These are phyloP conservation scores for Astrothelium subdiscretum DNA, from an alignment of 495 filamentous ascomycete genomes.

Conservation along the genomic window DNA sequence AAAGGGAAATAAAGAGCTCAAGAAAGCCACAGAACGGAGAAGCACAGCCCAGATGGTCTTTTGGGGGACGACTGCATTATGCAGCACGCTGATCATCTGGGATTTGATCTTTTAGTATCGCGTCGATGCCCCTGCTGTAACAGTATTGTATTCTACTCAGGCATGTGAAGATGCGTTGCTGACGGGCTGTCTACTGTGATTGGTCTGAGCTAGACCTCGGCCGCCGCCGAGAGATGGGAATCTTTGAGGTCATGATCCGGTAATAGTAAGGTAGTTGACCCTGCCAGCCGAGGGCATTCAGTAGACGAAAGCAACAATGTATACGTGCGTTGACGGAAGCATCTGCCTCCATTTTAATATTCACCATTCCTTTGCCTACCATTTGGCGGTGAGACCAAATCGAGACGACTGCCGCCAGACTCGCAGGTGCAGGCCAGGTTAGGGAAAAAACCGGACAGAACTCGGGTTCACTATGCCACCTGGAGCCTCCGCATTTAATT, in stretches of 20 bases:
- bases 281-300: neutral
- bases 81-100: constrained; percentile 76
- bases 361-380: neutral
- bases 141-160: neutral
- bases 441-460: neutral
- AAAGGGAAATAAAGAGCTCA: constrained; percentile 81
- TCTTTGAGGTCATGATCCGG: neutral
- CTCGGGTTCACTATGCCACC: neutral
- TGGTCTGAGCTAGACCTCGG: neutral
- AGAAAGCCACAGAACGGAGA: constrained; percentile 64
- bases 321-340: neutral
- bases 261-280: neutral
- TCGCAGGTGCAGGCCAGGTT: neutral
- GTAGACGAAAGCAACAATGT: neutral
- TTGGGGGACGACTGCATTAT: constrained; percentile 72
- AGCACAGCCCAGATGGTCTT: constrained; percentile 86
- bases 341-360: neutral
- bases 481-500: neutral
- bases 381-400: constrained; percentile 1
- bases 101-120: constrained; percentile 44
- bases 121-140: neutral
- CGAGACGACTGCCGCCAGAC: neutral
- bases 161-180: neutral
- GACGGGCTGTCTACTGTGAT: neutral
- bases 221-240: neutral